phyloP scores from a whole-genome alignment of 1,139 yeast genomes.

The Geotrichum carabidarum region DNA sequence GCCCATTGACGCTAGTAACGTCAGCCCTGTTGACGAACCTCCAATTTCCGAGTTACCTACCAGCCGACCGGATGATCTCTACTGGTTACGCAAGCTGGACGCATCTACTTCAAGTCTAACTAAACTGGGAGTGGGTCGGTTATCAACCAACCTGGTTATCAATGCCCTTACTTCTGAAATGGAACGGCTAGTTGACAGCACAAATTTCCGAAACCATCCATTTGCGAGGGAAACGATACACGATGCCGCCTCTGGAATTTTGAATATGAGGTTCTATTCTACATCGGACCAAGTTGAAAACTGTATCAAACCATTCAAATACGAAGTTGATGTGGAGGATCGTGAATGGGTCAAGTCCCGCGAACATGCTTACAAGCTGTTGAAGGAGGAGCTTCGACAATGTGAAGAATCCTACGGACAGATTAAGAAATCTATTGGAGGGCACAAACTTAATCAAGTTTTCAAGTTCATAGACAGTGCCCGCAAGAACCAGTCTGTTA shows the following conservation, averaged over 20 bases:
- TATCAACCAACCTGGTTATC: conserved; percentile 77
- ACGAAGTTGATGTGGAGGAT: conserved; percentile 93
- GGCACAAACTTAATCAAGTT: conserved; percentile 76
- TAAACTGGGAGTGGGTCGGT: conserved; percentile 86
- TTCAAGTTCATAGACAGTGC: conserved; percentile 59
- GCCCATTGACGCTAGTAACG: conserved; percentile 36
- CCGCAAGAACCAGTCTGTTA: conserved; percentile 39
- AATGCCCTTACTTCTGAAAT: conserved; percentile 75
- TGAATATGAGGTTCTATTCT: conserved; percentile 73
- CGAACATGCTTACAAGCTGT: conserved; percentile 65
- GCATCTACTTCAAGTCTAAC: conserved; percentile 78
- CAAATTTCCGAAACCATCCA: conserved; percentile 79
- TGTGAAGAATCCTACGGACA: conserved; percentile 61
- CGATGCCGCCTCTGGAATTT: conserved; percentile 78
- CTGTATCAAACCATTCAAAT: conserved; percentile 94
- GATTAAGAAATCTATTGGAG: conserved; percentile 73
- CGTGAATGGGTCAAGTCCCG: conserved; percentile 85
- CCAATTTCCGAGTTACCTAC: conserved; percentile 49
- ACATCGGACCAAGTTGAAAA: conserved; percentile 98
- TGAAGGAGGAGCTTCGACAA: conserved; percentile 81
- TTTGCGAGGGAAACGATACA: conserved; percentile 73
- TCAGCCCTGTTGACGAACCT: conserved; percentile 39
- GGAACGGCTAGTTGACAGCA: conserved; percentile 62
- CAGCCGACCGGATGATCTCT: conserved; percentile 61
- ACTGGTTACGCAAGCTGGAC: conserved; percentile 87